Evolutionary conservation across 83 land plant species (phyloP).

Genomic region (Larix sibirica): DNA sequence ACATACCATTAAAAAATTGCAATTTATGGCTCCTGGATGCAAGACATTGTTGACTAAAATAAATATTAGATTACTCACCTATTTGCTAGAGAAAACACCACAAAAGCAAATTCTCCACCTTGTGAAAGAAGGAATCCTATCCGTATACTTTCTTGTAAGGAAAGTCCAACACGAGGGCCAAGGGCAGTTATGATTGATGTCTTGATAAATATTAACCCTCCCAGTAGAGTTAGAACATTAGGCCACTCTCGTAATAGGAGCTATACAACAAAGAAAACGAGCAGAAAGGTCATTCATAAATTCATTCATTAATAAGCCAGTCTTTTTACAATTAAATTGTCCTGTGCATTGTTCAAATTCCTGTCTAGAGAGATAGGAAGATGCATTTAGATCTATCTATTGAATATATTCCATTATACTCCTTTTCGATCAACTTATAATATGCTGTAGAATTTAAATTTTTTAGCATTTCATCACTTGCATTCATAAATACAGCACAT

Average conservation of each 20-base stretch:
- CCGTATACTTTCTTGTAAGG: slow-evolving; percentile 87
- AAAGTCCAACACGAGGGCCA: slow-evolving; percentile 94
- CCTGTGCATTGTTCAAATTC: background rate
- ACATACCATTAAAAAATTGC: background rate
- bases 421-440: background rate
- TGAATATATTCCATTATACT: background rate
- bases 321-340: background rate
- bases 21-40: background rate
- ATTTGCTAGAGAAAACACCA: slow-evolving; percentile 95
- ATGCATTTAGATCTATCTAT: no score
- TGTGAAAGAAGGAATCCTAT: slow-evolving; percentile 97
- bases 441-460: background rate
- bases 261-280: slow-evolving; percentile 31
- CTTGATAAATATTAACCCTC: slow-evolving; percentile 87
- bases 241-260: slow-evolving; percentile 97
- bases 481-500: background rate
- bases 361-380: background rate
- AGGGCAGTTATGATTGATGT: slow-evolving; percentile 92
- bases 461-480: background rate
- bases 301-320: background rate
- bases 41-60: background rate
- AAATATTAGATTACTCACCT: slow-evolving; percentile 41
- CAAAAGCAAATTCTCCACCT: slow-evolving; percentile 99
- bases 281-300: slow-evolving; percentile 1
- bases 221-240: slow-evolving; percentile 89